Conservation (phyloP, 2,329 filamentous ascomycete genomes). For the Colletotrichum sublineola region DNA sequence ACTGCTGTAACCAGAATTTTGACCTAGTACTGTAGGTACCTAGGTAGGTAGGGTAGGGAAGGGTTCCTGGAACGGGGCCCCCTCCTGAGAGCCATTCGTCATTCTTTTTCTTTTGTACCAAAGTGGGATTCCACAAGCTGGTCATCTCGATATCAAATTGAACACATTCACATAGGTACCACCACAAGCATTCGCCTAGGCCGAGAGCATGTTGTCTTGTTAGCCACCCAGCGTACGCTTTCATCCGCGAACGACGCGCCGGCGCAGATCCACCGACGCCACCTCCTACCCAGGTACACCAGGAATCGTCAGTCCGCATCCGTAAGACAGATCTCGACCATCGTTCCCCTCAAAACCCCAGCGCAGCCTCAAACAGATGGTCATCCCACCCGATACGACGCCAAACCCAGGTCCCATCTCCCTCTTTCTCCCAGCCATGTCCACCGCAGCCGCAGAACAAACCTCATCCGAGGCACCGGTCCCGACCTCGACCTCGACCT, state of each 20-base stretch:
- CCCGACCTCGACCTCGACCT: constrained; percentile 25
- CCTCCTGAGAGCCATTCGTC: not conserved
- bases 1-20: too few species aligned
- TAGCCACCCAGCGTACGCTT: not conserved
- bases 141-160: not conserved
- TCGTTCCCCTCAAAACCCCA: not conserved
- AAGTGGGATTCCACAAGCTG: not conserved
- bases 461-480: constrained; percentile 15
- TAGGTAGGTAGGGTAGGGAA: too few species aligned
- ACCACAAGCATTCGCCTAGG: not conserved
- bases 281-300: not conserved
- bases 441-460: constrained; percentile 21
- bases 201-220: not conserved
- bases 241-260: not conserved
- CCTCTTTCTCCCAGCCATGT: constrained; percentile 42
- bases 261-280: not conserved
- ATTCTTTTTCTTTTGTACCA: not conserved
- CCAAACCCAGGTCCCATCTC: constrained; percentile 33
- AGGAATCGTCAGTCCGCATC: constrained; percentile 5
- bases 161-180: not conserved
- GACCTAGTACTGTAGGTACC: too few species aligned
- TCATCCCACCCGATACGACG: constrained; percentile 36
- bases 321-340: constrained; percentile 8
- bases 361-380: constrained; percentile 27
- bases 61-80: constrained; percentile 10